phyloP scores from a whole-genome alignment of 1,284 basidiomycete species.

The Naganishia sp. region DNA sequence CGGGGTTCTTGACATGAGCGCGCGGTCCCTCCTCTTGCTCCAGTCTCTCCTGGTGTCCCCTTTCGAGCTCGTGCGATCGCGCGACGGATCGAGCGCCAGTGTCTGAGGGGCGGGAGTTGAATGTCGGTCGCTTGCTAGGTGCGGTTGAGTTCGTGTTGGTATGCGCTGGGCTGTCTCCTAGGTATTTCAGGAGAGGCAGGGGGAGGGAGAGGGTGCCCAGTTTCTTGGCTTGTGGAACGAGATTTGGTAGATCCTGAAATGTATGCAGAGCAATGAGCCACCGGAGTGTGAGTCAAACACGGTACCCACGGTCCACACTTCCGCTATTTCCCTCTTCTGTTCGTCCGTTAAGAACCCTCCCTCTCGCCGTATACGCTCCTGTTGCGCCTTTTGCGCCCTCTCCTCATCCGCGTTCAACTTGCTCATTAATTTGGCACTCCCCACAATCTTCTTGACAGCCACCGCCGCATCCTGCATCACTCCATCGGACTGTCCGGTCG shows the following conservation, averaged over 20 bases:
- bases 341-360: conserved; percentile 2
- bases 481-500: conserved; percentile 37
- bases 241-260: conserved; percentile 11
- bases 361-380: conserved; percentile 19
- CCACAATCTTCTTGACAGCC: conserved; percentile 20
- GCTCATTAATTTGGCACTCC: conserved; percentile 36
- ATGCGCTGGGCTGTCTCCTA: not conserved
- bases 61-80: conserved; percentile 11
- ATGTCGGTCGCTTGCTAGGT: not conserved
- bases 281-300: not conserved
- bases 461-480: conserved; percentile 33
- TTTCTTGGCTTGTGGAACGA: conserved; percentile 35
- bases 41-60: not conserved
- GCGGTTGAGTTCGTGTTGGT: not conserved
- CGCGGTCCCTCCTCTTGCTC: conserved; percentile 20
- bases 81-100: not conserved
- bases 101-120: conserved; percentile 21
- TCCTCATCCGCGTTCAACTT: conserved; percentile 29
- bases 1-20: not conserved
- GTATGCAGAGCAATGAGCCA: no score
- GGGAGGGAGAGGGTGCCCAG: conserved; percentile 48
- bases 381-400: conserved; percentile 23
- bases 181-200: conserved; percentile 33
- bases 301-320: conserved; percentile 37
- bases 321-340: conserved; percentile 34